phyloP scores from a whole-genome alignment of 495 filamentous ascomycete species.

The Tuber brumale region DNA sequence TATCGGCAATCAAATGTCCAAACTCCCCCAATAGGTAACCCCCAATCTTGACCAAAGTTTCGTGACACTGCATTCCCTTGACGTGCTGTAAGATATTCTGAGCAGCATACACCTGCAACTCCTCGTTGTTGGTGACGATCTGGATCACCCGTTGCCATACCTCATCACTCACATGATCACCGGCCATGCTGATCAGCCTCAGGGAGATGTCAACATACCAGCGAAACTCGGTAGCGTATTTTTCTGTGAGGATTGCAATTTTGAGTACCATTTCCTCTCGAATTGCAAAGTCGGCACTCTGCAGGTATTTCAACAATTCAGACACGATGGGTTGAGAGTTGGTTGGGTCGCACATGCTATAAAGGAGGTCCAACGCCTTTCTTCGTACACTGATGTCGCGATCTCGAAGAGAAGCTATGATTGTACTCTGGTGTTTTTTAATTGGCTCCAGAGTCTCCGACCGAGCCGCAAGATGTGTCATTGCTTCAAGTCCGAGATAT shows the following conservation, averaged over 20 bases:
- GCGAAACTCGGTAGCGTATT: slow-evolving; percentile 95
- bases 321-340: slow-evolving; percentile 90
- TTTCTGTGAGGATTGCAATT: slow-evolving; percentile 95
- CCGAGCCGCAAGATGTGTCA: slow-evolving; percentile 95
- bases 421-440: slow-evolving; percentile 95
- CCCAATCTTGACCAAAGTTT: slow-evolving; percentile 95
- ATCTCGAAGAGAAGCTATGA: slow-evolving; percentile 87
- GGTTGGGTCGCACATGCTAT: slow-evolving; percentile 97
- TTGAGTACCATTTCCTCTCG: slow-evolving; percentile 99
- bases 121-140: slow-evolving; percentile 99
- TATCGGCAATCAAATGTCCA: slow-evolving; percentile 96
- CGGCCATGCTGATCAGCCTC: slow-evolving; percentile 89
- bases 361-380: slow-evolving; percentile 90
- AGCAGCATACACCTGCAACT: slow-evolving; percentile 92
- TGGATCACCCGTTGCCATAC: slow-evolving; percentile 99
- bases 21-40: slow-evolving; percentile 95
- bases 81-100: slow-evolving; percentile 84
- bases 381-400: slow-evolving; percentile 94
- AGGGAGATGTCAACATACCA: slow-evolving; percentile 99
- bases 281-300: slow-evolving; percentile 94
- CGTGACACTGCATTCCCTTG: slow-evolving; percentile 87
- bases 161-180: slow-evolving; percentile 97
- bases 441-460: slow-evolving; percentile 95
- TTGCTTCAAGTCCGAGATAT: slow-evolving; percentile 92
- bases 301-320: slow-evolving; percentile 88